Percentiles rank a stretch among this genome's conserved stretches.
Evolutionary conservation across 208 protist species (phyloP).

Genomic region (Trichomonas vaginalis): DNA sequence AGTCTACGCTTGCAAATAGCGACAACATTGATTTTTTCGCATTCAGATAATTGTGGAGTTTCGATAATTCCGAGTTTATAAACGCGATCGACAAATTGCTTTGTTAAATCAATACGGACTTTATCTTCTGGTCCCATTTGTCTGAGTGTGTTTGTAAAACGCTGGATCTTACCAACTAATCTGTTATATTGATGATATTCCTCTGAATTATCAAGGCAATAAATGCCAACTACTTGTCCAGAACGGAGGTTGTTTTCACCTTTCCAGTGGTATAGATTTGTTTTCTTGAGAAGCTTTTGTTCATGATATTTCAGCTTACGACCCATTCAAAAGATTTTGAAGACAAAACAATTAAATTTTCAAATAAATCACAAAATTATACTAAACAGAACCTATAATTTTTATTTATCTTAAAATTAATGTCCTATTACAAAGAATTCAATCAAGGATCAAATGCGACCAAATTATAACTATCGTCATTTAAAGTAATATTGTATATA

Average conservation of each 20-base stretch:
- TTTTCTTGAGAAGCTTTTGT: slow-evolving; percentile 19
- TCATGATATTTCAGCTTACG: slow-evolving; percentile 18
- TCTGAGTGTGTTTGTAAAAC: background rate
- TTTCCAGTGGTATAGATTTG: slow-evolving; percentile 13
- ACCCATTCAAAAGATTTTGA: too few relatives aligned
- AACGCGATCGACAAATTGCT: background rate
- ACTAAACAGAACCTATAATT: too few relatives aligned
- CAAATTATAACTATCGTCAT: too few relatives aligned
- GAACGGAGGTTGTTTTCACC: background rate
- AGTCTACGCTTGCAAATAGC: background rate
- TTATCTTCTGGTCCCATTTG: background rate
- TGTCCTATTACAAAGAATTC: too few relatives aligned
- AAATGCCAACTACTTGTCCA: background rate
- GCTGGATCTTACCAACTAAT: slow-evolving; percentile 11
- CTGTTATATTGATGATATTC: slow-evolving; percentile 19
- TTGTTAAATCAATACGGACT: background rate
- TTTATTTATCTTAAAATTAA: too few relatives aligned
- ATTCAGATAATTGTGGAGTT: background rate
- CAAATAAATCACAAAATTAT: too few relatives aligned
- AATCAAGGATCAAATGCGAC: too few relatives aligned
- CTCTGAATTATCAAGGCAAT: background rate
- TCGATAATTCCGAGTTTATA: slow-evolving; percentile 2
- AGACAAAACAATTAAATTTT: too few relatives aligned
- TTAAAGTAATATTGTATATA: too few relatives aligned
- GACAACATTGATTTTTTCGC: background rate